Base-by-base conservation (phyloP, 2,329 filamentous ascomycete species). In the Plectosphaerella sp. region DNA sequence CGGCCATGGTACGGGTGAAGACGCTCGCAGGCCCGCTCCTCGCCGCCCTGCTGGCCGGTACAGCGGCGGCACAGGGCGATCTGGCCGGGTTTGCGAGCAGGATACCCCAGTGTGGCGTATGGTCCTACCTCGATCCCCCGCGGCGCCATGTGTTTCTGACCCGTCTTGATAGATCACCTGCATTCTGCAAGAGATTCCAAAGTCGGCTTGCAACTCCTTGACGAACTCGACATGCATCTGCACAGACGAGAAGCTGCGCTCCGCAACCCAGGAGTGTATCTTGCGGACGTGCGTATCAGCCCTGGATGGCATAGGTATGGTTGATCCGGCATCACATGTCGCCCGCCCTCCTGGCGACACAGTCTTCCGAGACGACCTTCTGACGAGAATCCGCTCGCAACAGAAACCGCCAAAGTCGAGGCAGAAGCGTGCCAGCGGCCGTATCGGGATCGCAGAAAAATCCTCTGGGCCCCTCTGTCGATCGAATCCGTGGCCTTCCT, bases 401-500 rank as follows among this genome's bases (percentile, higher is more conserved):
- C n/a, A 67, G 67, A 62, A 28, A 62, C 70, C 9, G 63, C 59
- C 20, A 58, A 63, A 41, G 52, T 67, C 18, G 59, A 69, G 43
- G 63, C 66, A n/a, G 54, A 63, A 18, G 60, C 61, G 14, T 75
- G 72, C 50, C 49, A 64, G 1, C 54, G 57, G 15, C 63, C 66
- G 11, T 45, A 47, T 10, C 62, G 68, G n/a, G 63, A 65, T 8
- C 64, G 67, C 12, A 66, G 62, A 43, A 48, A 57, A 0, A 58
- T 63, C 5, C 58, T 74, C n/a, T 58, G 68, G 24, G 62, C 64
- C 4, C 57, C 71, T 2, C 59, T 74, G n/a, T 58, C 64, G 4
- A 60, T 71, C 36, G 67, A 74, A 51, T 52, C 66, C 2, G 59
- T 67, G 33, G 71, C 70, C 0, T 58, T 68, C 20, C 5, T 68